A percentile compares a stretch with the other conserved stretches of the same genome.
Conservation (phyloP, 2,329 filamentous ascomycete species). For the Ophiostoma ips region DNA sequence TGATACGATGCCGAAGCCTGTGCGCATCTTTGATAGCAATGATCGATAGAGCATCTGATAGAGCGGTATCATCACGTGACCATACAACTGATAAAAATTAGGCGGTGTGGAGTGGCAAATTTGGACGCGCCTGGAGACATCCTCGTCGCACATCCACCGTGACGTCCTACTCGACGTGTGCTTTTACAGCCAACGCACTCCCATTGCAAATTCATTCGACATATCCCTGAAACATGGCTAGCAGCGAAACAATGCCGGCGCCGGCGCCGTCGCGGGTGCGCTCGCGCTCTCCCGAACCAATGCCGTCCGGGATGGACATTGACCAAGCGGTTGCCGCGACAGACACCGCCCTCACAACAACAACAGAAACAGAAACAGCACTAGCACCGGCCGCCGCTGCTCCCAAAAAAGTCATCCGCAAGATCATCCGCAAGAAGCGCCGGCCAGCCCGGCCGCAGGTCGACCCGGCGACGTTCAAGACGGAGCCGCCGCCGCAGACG, state of each 20-base stretch:
- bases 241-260: neutral
- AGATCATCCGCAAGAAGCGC: slow-evolving; percentile 82
- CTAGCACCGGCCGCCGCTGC: neutral
- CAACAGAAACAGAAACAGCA: neutral
- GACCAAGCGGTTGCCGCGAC: neutral
- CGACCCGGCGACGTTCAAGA: slow-evolving; percentile 68
- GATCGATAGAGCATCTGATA: too few species aligned
- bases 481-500: slow-evolving; percentile 78
- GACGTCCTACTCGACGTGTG: neutral
- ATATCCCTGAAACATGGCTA: neutral
- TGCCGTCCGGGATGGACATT: neutral
- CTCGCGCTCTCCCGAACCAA: neutral
- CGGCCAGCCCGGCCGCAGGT: slow-evolving; percentile 83
- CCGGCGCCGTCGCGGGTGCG: neutral
- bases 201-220: neutral
- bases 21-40: too few species aligned
- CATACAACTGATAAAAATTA: neutral
- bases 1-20: too few species aligned
- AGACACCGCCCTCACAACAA: neutral
- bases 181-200: neutral
- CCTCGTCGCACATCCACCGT: neutral
- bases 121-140: neutral
- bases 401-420: slow-evolving; percentile 37
- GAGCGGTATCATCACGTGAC: too few species aligned
- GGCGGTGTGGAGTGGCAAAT: slow-evolving; percentile 8